A percentile compares a stretch with the other conserved stretches of the same genome.
phyloP scores from a whole-genome alignment of 352 stramenopile genomes.

The Pythium plurisporium region DNA sequence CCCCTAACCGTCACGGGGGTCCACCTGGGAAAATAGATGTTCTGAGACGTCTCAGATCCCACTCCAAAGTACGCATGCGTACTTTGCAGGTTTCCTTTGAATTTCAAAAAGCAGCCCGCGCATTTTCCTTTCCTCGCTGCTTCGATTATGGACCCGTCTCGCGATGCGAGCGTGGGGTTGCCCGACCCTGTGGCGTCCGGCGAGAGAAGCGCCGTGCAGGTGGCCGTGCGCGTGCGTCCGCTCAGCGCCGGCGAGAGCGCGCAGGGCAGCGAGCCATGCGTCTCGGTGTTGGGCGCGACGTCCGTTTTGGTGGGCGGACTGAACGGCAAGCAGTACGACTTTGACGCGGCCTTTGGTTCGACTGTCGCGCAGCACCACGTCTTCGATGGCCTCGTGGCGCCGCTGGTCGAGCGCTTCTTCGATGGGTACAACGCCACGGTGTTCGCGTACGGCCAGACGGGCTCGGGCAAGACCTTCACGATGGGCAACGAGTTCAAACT shows the following conservation, averaged over 20 bases:
- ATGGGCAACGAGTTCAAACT: conserved; percentile 88
- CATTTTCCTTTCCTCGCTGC: not conserved
- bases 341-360: conserved; percentile 71
- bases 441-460: conserved; percentile 94
- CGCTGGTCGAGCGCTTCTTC: conserved; percentile 85
- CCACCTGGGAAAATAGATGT: not conserved
- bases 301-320: conserved; percentile 30
- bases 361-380: conserved; percentile 37
- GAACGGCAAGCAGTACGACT: conserved; percentile 56
- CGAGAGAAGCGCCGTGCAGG: conserved; percentile 37
- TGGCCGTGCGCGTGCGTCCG: conserved; percentile 49
- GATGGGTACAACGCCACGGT: conserved; percentile 94
- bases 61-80: conserved; percentile 8
- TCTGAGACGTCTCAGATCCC: not conserved
- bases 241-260: conserved; percentile 35
- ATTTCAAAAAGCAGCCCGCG: too few relatives aligned
- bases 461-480: conserved; percentile 88
- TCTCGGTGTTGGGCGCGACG: conserved; percentile 16
- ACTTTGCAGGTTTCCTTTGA: conserved; percentile 6
- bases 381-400: conserved; percentile 47
- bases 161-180: not conserved
- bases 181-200: not conserved
- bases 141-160: conserved; percentile 8
- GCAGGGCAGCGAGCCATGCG: conserved; percentile 37
- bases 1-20: not conserved